These are phyloP conservation scores for Pseudogymnoascus sp. DNA, from an alignment of 2,329 filamentous ascomycete genomes.

Conservation along the genomic window DNA sequence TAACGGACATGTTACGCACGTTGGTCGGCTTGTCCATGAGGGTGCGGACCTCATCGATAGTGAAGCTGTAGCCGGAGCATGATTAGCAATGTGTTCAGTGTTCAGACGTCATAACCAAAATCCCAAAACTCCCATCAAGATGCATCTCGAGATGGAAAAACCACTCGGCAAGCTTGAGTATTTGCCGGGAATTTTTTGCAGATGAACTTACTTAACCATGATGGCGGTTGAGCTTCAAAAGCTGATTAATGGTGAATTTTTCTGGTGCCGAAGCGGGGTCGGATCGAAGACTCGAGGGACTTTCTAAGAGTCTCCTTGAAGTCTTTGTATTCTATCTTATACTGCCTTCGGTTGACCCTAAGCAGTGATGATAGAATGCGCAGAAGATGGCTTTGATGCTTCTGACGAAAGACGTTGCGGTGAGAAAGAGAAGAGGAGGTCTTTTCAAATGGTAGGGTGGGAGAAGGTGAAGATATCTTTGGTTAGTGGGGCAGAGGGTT, in stretches of 20 bases:
- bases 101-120: slow-evolving; percentile 5
- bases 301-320: slow-evolving; percentile 20
- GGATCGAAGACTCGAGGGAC: slow-evolving; percentile 21
- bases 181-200: slow-evolving; percentile 5
- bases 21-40: slow-evolving; percentile 74
- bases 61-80: slow-evolving; percentile 65
- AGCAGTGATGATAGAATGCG: slow-evolving; percentile 25
- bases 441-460: slow-evolving; percentile 10
- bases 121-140: not conserved
- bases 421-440: slow-evolving; percentile 17
- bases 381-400: slow-evolving; percentile 21
- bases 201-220: slow-evolving; percentile 93
- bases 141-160: slow-evolving; percentile 3
- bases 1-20: slow-evolving; percentile 97
- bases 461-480: slow-evolving; percentile 11
- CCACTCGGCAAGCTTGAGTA: not conserved
- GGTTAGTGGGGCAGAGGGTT: slow-evolving; percentile 11
- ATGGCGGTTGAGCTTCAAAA: slow-evolving; percentile 67
- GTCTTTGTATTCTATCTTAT: slow-evolving; percentile 20
- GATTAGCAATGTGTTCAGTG: slow-evolving; percentile 39
- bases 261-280: slow-evolving; percentile 21
- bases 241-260: slow-evolving; percentile 28
- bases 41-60: slow-evolving; percentile 81
- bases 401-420: slow-evolving; percentile 13
- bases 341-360: slow-evolving; percentile 23